A percentile compares a stretch with the other conserved stretches of the same genome.
phyloP scores from a whole-genome alignment of 257 asterid genomes.

The Nicotiana obtusifolia region DNA sequence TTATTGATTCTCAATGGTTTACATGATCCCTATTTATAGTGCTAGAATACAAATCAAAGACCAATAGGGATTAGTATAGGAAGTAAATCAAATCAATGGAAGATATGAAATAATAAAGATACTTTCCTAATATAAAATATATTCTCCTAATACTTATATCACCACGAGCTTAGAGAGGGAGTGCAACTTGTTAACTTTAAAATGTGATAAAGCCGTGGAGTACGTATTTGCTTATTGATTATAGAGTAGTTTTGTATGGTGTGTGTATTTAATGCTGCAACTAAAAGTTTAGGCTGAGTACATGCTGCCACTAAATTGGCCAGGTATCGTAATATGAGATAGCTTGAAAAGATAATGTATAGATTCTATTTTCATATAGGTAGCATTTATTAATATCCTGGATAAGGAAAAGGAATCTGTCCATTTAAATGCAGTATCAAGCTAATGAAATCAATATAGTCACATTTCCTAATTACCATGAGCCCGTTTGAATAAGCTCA shows the following conservation, averaged over 20 bases:
- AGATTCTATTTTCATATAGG: background rate
- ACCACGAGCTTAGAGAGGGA: too few species aligned
- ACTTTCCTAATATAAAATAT: too few species aligned
- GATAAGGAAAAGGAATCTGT: background rate
- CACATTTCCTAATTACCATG: too few species aligned
- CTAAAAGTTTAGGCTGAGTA: background rate
- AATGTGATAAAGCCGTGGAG: background rate
- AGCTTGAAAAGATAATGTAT: background rate
- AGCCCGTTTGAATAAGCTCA: too few species aligned
- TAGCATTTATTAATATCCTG: background rate
- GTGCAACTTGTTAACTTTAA: background rate
- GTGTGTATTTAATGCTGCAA: background rate
- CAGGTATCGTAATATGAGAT: background rate
- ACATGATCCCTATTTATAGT: too few species aligned
- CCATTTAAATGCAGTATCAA: background rate
- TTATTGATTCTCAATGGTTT: too few species aligned
- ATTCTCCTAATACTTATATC: too few species aligned
- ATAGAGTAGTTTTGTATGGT: background rate
- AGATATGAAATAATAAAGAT: too few species aligned
- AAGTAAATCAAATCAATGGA: too few species aligned
- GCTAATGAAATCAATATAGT: background rate
- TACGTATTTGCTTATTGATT: background rate
- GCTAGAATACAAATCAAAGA: too few species aligned
- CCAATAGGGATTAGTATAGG: too few species aligned
- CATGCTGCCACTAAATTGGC: background rate